Conservation (phyloP, 78 protist genomes). For the Planoprotostelium fungivorum region DNA sequence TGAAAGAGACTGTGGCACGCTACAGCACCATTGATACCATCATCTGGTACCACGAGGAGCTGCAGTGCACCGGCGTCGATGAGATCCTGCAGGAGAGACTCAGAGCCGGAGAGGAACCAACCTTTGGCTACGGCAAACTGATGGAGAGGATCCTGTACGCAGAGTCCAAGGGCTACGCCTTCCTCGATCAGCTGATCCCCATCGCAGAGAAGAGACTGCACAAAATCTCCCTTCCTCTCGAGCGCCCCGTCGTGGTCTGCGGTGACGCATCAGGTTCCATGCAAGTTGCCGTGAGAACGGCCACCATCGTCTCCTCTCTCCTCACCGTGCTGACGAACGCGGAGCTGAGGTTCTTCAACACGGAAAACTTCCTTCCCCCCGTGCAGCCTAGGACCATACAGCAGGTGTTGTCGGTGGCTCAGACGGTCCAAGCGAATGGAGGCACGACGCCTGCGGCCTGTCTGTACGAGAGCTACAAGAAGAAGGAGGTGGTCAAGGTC, state of each 20-base stretch:
- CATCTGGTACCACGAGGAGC: slow-evolving; percentile 60
- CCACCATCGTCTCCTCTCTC: slow-evolving; percentile 24
- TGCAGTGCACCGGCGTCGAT: neutral
- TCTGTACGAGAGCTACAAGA: slow-evolving; percentile 5
- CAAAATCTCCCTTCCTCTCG: slow-evolving; percentile 41
- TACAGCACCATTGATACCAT: slow-evolving; percentile 12
- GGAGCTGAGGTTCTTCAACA: slow-evolving; percentile 26
- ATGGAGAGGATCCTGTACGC: slow-evolving; percentile 20
- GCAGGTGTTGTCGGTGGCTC: neutral
- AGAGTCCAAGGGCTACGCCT: neutral
- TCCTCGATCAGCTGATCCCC: neutral
- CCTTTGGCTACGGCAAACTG: slow-evolving; percentile 25
- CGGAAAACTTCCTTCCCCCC: slow-evolving; percentile 13
- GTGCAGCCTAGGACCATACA: neutral
- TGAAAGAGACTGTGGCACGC: slow-evolving; percentile 6
- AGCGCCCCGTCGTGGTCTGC: slow-evolving; percentile 28
- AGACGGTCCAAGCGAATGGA: slow-evolving; percentile 21
- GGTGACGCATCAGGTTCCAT: slow-evolving; percentile 51
- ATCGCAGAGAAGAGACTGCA: slow-evolving; percentile 2
- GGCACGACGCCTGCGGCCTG: slow-evolving; percentile 23
- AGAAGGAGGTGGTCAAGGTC: slow-evolving; percentile 9
- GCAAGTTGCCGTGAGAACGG: slow-evolving; percentile 40
- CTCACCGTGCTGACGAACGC: slow-evolving; percentile 12
- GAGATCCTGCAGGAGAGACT: slow-evolving; percentile 7
- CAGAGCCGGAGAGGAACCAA: neutral